phyloP scores from a whole-genome alignment of 2,329 filamentous ascomycete species.

The Sarocladiaceae sp. region DNA sequence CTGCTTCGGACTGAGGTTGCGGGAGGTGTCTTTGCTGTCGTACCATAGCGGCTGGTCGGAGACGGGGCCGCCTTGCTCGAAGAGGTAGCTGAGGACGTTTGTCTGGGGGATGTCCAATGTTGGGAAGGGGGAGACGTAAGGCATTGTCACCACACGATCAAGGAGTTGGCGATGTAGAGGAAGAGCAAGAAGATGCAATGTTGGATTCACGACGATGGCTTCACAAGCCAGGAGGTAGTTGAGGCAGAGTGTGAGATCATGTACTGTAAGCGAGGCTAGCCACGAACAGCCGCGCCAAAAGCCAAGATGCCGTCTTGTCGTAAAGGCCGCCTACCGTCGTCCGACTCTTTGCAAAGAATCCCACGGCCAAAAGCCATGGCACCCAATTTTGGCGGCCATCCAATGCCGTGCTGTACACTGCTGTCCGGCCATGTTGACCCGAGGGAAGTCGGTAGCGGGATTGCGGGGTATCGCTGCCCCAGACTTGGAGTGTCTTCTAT shows the following conservation, averaged over 20 bases:
- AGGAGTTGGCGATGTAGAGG: background rate
- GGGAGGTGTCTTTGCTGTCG: slow-evolving; percentile 40
- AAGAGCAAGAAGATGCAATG: slow-evolving; percentile 1
- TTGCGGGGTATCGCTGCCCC: slow-evolving; percentile 4
- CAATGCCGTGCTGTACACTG: background rate
- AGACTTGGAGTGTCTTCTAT: too few relatives aligned
- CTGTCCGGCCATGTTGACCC: slow-evolving; percentile 3
- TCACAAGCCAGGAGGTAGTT: background rate
- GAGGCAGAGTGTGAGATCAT: background rate
- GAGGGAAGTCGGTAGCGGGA: slow-evolving; percentile 7
- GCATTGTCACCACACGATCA: slow-evolving; percentile 26
- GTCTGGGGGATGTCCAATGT: slow-evolving; percentile 38
- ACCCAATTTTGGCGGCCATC: too few relatives aligned
- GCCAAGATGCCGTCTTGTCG: background rate
- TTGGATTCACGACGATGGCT: background rate
- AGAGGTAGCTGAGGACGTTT: slow-evolving; percentile 36
- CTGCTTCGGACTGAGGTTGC: slow-evolving; percentile 41
- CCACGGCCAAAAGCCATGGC: too few relatives aligned
- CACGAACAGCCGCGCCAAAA: slow-evolving; percentile 7
- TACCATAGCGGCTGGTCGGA: slow-evolving; percentile 49
- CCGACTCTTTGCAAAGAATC: background rate
- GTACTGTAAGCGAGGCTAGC: background rate
- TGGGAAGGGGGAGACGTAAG: slow-evolving; percentile 38
- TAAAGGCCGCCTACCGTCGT: slow-evolving; percentile 4
- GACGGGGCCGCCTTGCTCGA: slow-evolving; percentile 21